Base-by-base conservation (phyloP, 768 basidiomycete genomes). In the Chalciporus sphaerocephalus region DNA sequence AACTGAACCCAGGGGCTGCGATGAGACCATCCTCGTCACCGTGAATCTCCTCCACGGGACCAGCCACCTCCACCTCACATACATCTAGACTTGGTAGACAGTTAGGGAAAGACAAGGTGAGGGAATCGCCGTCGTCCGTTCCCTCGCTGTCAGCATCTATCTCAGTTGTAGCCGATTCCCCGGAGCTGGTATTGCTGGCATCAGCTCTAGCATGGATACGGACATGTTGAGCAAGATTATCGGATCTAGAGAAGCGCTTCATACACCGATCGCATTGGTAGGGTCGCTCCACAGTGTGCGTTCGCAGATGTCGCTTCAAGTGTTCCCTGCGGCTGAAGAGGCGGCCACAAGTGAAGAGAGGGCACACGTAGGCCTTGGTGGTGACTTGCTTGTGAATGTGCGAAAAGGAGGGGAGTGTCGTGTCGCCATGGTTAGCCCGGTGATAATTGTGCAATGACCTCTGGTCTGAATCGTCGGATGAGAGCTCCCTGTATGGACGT, bases 251-350 rank as follows among this genome's bases (percentile, higher is more conserved):
- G 66, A 96, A 96, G 49, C 79, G 75, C 74, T 90, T 91, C 57
- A 74, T 71, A 64, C 92, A 95, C 20, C 72, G 68, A 35, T 75
- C 69, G 60, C 92, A 93, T 43, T 73, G 72, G 65, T 81, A 94
- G 1, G 92, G 92, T 30, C 85, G 72, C 65, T 94, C 92, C 79
- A 89, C 79, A 21, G 91, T 93, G 61, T 95, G 92, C 8, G 91
- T 92, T 47, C 90, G 77, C 23, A 92, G 67, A 64, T 95, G 92
- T 35, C 92, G 70, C 67, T 89, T 88, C 54, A 94, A 76, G 60
- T 95, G 92, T 60, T 95, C 92, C 78, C 87, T 84, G 10, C 92
- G 81, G 74, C 92, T 93, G 79, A 94, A 95, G 54, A 86, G 69
- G 51, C 87, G 73, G 3, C 87, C 81, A 59, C 92, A 96, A 12